Evolutionary conservation across 2,329 filamentous ascomycete species (phyloP), one percentile per base, ranked within the genome.

Genomic region (Westerdykella aurantiaca): DNA sequence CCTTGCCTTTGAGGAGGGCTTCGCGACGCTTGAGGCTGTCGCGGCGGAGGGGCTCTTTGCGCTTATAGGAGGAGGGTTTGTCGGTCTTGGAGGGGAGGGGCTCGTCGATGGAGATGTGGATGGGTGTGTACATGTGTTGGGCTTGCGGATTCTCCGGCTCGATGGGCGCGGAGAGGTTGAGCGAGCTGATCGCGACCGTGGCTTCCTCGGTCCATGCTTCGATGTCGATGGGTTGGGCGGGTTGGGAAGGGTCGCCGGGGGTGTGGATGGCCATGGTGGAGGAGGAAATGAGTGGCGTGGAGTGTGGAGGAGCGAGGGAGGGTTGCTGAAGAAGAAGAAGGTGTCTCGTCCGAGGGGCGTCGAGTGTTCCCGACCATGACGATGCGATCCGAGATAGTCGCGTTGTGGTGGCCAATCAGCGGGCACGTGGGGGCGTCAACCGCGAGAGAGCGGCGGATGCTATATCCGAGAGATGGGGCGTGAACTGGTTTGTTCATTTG

Each of bases 1-100:
- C 89, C 55, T 94, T 95, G 44, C 91, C 91, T 71, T 89, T 94
- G 25, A 93, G 74, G 41, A 95, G 63, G 2, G 82, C 80, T 52
- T 95, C 88, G 14, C 90, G 82, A 41, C 79, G 69, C 59, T 80
- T 81, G 57, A 80, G 57, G 55, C 79, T 83, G 56, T 85, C 81
- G 40, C 80, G 76, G 29, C 77, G 72, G 37, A 80, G 57, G 5
- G 76, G 73, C 56, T 77, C 75, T 46, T 74, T 74, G 34, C 85
- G 63, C 49, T 72, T 70, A 51, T 73, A 57, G 57, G 55, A 61
- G 50, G 55, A 37, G 51, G 50, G 50, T 11, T 50, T 46, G 23
- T 46, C 34, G 10, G 49, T 37, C 9, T 37, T 16, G 37, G 55
- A 50, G 46, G 59, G 55, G 51, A 66, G 61, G 53, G 66, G 59